Evolutionary conservation across 495 filamentous ascomycete genomes (phyloP).

Genomic region (Cairneyella variabilis): DNA sequence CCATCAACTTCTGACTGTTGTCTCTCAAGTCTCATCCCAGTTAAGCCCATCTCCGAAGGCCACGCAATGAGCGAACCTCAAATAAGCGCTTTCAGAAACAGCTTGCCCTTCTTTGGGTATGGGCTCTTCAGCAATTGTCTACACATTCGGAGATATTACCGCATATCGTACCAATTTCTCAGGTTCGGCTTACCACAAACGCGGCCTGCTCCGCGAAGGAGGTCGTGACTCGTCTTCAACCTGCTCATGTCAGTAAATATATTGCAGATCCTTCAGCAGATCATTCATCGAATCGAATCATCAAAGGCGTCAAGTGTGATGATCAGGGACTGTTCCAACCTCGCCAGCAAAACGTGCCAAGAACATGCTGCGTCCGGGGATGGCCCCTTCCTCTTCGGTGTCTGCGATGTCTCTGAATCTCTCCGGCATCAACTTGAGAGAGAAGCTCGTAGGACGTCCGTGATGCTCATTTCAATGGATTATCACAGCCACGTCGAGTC

Average conservation of each 20-base stretch:
- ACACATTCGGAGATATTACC: neutral
- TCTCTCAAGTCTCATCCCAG: neutral
- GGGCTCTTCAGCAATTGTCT: neutral
- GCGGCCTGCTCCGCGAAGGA: neutral
- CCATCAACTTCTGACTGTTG: neutral
- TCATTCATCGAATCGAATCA: constrained; percentile 14
- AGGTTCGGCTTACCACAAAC: constrained; percentile 11
- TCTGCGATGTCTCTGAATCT: neutral
- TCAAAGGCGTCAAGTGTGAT: constrained; percentile 3
- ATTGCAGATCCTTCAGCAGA: constrained; percentile 13
- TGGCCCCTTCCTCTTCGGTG: neutral
- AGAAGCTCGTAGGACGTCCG: neutral
- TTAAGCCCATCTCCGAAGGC: constrained; percentile 3
- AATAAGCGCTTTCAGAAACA: neutral
- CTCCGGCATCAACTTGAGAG: neutral
- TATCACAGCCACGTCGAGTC: no score
- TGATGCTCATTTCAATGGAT: no score
- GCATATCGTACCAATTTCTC: neutral
- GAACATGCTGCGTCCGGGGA: neutral
- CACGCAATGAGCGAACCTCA: constrained; percentile 3
- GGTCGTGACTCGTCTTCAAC: constrained; percentile 16
- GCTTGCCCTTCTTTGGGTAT: constrained; percentile 5
- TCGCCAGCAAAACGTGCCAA: constrained; percentile 11
- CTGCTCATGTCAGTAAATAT: constrained; percentile 6
- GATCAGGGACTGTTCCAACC: constrained; percentile 7